These are phyloP conservation scores for Penicillium angulare DNA, from an alignment of 495 filamentous ascomycete species.

Conservation along the genomic window DNA sequence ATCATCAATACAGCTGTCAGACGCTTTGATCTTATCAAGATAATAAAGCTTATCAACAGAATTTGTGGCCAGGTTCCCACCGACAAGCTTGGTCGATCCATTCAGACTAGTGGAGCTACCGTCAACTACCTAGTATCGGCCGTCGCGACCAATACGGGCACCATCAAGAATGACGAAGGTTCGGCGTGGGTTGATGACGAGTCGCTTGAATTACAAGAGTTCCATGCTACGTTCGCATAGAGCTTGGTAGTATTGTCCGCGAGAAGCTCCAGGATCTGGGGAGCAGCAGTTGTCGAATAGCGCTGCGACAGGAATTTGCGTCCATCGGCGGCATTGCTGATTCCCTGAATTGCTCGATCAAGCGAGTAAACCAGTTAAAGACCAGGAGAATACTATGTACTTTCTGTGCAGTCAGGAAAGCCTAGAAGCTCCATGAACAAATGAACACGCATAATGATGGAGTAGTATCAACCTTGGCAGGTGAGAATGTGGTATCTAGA, in stretches of 20 bases:
- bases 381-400: too few relatives aligned
- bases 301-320: slow-evolving; percentile 15
- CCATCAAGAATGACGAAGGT: slow-evolving; percentile 23
- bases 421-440: too few relatives aligned
- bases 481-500: too few relatives aligned
- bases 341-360: slow-evolving; percentile 10
- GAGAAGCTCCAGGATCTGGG: slow-evolving; percentile 10
- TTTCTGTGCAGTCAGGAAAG: too few relatives aligned
- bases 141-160: slow-evolving; percentile 29
- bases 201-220: slow-evolving; percentile 22
- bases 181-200: slow-evolving; percentile 13
- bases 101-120: slow-evolving; percentile 18
- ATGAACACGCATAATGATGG: too few relatives aligned
- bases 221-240: slow-evolving; percentile 27
- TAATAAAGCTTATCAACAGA: slow-evolving; percentile 29
- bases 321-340: slow-evolving; percentile 9
- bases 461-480: too few relatives aligned
- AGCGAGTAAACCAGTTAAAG: slow-evolving; percentile 7
- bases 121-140: slow-evolving; percentile 27
- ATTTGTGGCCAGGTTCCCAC: slow-evolving; percentile 14
- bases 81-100: slow-evolving; percentile 25
- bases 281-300: slow-evolving; percentile 3
- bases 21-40: slow-evolving; percentile 17
- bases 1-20: slow-evolving; percentile 3
- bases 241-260: slow-evolving; percentile 19